phyloP scores from a whole-genome alignment of 768 basidiomycete genomes.

The Fistulinella prunicolor region DNA sequence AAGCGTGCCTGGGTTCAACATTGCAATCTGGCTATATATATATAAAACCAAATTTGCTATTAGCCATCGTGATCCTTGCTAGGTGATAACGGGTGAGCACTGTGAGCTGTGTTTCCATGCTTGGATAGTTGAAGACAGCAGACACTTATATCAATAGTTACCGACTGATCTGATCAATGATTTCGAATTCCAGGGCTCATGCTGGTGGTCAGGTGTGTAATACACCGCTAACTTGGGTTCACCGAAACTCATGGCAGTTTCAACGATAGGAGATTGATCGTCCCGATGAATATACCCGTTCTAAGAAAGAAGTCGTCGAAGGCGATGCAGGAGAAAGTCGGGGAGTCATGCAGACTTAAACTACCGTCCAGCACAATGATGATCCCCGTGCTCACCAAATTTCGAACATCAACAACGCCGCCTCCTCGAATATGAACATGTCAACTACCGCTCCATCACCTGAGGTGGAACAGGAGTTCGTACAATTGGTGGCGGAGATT shows the following conservation, averaged over 20 bases:
- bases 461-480: background rate
- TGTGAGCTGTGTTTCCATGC: background rate
- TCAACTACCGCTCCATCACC: background rate
- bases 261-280: background rate
- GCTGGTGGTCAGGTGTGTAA: too few species aligned
- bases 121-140: background rate
- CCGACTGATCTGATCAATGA: too few species aligned
- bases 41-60: background rate
- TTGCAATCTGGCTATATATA: too few species aligned
- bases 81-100: background rate
- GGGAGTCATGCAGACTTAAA: background rate
- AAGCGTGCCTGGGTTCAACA: too few species aligned
- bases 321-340: background rate
- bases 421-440: background rate
- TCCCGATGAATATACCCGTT: background rate
- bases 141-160: background rate
- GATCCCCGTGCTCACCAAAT: background rate
- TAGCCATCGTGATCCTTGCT: background rate
- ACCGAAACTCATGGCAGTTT: background rate
- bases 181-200: too few species aligned
- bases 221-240: too few species aligned
- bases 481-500: background rate
- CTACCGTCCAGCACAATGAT: background rate
- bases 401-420: background rate
- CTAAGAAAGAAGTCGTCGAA: background rate